Evolutionary conservation across 441 rosid genomes (phyloP).

Genomic region (Bruguiera hainesii): DNA sequence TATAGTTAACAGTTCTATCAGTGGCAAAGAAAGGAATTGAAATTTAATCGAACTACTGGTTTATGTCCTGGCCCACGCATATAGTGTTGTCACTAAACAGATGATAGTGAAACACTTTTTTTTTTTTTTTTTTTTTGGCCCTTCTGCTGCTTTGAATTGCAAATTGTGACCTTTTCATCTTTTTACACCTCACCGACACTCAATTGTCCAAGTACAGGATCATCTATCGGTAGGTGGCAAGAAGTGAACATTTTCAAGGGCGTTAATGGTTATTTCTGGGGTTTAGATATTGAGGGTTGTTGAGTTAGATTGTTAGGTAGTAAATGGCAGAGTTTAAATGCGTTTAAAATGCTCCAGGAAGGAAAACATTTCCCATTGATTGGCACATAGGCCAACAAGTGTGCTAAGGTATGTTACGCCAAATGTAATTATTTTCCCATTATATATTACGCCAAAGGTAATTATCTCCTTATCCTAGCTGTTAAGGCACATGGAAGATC

Average conservation of each 20-base stretch:
- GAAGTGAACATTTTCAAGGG: not conserved
- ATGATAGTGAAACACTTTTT: not conserved
- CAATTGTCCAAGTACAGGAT: too few relatives aligned
- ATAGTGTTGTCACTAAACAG: not conserved
- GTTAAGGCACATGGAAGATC: not conserved
- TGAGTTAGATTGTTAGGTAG: too few relatives aligned
- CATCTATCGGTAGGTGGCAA: not conserved
- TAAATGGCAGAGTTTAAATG: too few relatives aligned
- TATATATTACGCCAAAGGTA: too few relatives aligned
- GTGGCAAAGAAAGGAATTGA: conserved; percentile 3
- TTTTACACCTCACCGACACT: not conserved
- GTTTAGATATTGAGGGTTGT: too few relatives aligned
- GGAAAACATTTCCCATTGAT: too few relatives aligned
- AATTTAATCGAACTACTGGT: not conserved
- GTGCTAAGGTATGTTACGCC: too few relatives aligned
- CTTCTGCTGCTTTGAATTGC: not conserved
- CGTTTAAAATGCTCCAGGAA: too few relatives aligned
- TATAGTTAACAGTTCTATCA: conserved; percentile 4
- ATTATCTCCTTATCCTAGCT: not conserved
- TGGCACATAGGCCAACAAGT: too few relatives aligned
- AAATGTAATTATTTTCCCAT: too few relatives aligned
- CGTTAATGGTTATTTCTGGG: not conserved
- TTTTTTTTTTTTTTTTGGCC: too few relatives aligned
- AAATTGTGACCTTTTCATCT: not conserved
- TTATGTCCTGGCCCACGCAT: not conserved